phyloP scores from a whole-genome alignment of 2,329 filamentous ascomycete genomes.

The Fusarium tupiense region DNA sequence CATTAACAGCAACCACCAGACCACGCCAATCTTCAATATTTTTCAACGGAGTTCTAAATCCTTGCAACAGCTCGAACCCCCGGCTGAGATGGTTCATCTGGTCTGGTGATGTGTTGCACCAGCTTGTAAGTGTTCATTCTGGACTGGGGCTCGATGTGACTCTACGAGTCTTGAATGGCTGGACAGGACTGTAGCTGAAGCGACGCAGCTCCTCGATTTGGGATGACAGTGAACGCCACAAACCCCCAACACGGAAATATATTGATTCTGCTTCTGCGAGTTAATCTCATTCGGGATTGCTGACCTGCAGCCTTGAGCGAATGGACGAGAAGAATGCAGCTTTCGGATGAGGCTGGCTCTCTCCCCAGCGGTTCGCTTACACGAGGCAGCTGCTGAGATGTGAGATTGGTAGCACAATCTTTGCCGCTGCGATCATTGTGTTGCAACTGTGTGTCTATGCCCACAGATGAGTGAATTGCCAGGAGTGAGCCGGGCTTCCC shows the following conservation, averaged over 20 bases:
- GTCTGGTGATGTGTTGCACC: slow-evolving; percentile 28
- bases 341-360: slow-evolving; percentile 26
- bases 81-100: slow-evolving; percentile 32
- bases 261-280: slow-evolving; percentile 6
- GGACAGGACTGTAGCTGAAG: slow-evolving; percentile 22
- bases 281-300: slow-evolving; percentile 37
- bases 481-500: not conserved
- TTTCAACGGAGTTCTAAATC: slow-evolving; percentile 16
- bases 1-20: slow-evolving; percentile 35
- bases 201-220: slow-evolving; percentile 18
- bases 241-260: slow-evolving; percentile 13
- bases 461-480: not conserved
- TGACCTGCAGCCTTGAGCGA: slow-evolving; percentile 17
- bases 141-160: slow-evolving; percentile 18
- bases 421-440: not conserved
- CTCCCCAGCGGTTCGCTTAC: slow-evolving; percentile 14
- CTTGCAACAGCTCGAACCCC: slow-evolving; percentile 31
- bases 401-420: slow-evolving; percentile 23
- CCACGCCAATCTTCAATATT: slow-evolving; percentile 30
- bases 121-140: not conserved
- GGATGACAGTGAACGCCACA: slow-evolving; percentile 14
- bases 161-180: slow-evolving; percentile 18
- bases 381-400: slow-evolving; percentile 15
- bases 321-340: slow-evolving; percentile 18
- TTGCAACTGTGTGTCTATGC: not conserved